Percentiles rank a stretch among this genome's conserved stretches.
These are phyloP conservation scores for Colletotrichum higginsianum DNA, from an alignment of 2,329 filamentous ascomycete genomes.

Conservation along the genomic window DNA sequence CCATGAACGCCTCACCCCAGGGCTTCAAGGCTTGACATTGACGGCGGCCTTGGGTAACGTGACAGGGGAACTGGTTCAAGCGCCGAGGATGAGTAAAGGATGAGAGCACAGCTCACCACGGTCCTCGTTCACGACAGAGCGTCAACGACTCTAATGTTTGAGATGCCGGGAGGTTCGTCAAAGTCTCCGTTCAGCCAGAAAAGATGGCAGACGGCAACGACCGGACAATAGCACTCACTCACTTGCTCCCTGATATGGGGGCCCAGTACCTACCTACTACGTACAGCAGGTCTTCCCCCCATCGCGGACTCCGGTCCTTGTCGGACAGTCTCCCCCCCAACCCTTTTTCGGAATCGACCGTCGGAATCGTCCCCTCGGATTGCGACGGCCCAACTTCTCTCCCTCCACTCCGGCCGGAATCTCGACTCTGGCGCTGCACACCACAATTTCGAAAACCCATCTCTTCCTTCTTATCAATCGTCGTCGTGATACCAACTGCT, in stretches of 20 bases:
- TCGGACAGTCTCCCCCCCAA: conserved; percentile 14
- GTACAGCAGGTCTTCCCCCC: conserved; percentile 20
- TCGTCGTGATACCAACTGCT: conserved; percentile 7
- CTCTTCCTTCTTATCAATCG: background rate
- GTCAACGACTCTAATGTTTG: conserved; percentile 4
- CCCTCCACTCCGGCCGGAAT: conserved; percentile 33
- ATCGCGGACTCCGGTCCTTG: conserved; percentile 40
- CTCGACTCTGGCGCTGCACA: conserved; percentile 13
- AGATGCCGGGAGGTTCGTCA: conserved; percentile 8
- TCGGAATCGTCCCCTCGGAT: conserved; percentile 40
- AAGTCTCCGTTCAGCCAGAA: background rate
- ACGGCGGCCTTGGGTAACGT: conserved; percentile 14
- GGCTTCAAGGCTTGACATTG: background rate
- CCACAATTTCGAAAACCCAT: conserved; percentile 8
- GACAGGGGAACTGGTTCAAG: background rate
- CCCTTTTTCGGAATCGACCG: conserved; percentile 32
- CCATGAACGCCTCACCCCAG: conserved; percentile 38
- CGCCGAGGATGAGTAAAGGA: background rate
- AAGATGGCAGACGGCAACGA: conserved; percentile 6
- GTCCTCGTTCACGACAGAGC: conserved; percentile 9
- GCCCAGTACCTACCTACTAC: background rate
- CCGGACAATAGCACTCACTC: conserved; percentile 13
- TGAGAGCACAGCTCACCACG: conserved; percentile 15
- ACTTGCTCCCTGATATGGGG: background rate
- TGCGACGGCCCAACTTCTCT: conserved; percentile 41